Evolutionary conservation across 108 stramenopile genomes (phyloP).

Genomic region (Cyclotella baltica): DNA sequence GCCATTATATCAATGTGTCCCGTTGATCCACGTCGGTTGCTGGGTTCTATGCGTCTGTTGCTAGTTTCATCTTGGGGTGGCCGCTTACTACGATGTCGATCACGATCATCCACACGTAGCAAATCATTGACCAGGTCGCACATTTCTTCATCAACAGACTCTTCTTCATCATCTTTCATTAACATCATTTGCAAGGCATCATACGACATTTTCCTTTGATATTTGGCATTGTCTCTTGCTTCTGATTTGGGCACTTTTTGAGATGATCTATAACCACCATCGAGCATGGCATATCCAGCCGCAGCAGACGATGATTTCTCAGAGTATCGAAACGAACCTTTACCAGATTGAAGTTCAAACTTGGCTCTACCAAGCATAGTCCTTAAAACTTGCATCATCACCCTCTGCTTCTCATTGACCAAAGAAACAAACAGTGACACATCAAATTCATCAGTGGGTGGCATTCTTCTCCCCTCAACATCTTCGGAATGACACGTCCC

Average conservation of each 20-base stretch:
- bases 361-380: conserved; percentile 38
- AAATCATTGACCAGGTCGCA: conserved; percentile 15
- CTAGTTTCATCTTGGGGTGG: conserved; percentile 8
- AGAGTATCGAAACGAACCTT: background rate
- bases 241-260: background rate
- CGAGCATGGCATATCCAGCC: background rate
- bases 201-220: conserved; percentile 14
- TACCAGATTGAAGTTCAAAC: conserved; percentile 24
- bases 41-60: too few relatives aligned
- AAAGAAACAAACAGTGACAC: conserved; percentile 29
- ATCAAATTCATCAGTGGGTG: conserved; percentile 41
- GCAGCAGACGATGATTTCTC: background rate
- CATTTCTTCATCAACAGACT: conserved; percentile 20
- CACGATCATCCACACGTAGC: conserved; percentile 20
- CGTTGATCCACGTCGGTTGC: conserved; percentile 36
- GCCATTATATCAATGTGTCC: conserved; percentile 1
- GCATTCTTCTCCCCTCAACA: conserved; percentile 35
- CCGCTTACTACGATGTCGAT: conserved; percentile 13
- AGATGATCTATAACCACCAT: background rate
- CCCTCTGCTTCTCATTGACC: conserved; percentile 36
- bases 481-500: conserved; percentile 42
- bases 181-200: conserved; percentile 18
- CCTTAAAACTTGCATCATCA: conserved; percentile 39
- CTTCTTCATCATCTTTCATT: conserved; percentile 24
- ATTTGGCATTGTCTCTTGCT: background rate